Conservation (phyloP, 352 stramenopile species). For the Elongisporangium anandrum region DNA sequence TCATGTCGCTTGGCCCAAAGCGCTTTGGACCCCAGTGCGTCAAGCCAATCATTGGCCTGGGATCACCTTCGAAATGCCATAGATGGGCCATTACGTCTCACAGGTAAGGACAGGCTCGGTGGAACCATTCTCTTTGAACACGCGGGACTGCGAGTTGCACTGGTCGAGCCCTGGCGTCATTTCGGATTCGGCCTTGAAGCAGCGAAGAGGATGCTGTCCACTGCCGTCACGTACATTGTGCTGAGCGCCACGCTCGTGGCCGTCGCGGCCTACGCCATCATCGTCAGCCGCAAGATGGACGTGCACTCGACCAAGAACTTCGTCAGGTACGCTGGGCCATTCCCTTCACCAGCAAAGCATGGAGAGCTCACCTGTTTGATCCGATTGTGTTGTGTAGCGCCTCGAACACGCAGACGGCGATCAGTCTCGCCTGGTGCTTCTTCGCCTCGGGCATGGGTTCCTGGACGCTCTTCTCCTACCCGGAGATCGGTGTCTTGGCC, state of each 20-base stretch:
- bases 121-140: neutral
- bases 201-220: conserved; percentile 33
- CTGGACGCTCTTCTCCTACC: conserved; percentile 74
- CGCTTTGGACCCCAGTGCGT: no score
- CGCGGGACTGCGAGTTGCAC: no score
- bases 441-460: conserved; percentile 75
- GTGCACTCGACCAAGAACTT: conserved; percentile 60
- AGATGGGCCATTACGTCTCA: no score
- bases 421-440: conserved; percentile 72
- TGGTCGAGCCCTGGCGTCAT: neutral
- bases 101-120: no score
- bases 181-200: neutral
- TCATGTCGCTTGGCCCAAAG: no score
- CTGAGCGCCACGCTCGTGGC: conserved; percentile 60
- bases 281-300: conserved; percentile 46
- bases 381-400: conserved; percentile 20
- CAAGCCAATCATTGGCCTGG: no score
- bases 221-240: conserved; percentile 41
- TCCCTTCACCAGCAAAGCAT: neutral
- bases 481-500: conserved; percentile 64
- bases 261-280: conserved; percentile 62
- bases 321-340: conserved; percentile 25
- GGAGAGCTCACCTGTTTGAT: no score
- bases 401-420: conserved; percentile 54
- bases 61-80: no score